Percentiles rank a stretch among this genome's conserved stretches.
phyloP scores from a whole-genome alignment of 1,284 basidiomycete genomes.

The Lentinus polychrous region DNA sequence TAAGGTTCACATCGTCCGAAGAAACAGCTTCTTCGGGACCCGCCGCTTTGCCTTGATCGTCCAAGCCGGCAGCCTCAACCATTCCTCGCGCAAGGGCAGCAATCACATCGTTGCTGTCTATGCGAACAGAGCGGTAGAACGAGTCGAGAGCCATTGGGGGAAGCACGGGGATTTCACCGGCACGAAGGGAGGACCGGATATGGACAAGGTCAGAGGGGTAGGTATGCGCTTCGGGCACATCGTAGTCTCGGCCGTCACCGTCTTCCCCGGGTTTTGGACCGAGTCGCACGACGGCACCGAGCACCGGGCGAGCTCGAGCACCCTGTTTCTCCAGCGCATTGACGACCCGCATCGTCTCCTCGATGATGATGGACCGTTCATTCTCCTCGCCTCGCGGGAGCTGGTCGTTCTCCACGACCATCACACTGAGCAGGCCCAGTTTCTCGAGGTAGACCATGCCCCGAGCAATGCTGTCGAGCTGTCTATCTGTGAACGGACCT shows the following conservation, averaged over 20 bases:
- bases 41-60: constrained; percentile 20
- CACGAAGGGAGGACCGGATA: constrained; percentile 81
- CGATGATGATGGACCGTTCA: constrained; percentile 53
- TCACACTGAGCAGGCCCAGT: constrained; percentile 90
- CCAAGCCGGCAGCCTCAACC: constrained; percentile 54
- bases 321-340: constrained; percentile 80
- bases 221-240: constrained; percentile 68
- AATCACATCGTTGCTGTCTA: constrained; percentile 89
- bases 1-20: constrained; percentile 55
- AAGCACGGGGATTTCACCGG: constrained; percentile 94
- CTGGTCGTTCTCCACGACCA: constrained; percentile 89
- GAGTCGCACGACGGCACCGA: constrained; percentile 80
- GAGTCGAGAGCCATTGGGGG: constrained; percentile 93
- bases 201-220: constrained; percentile 71
- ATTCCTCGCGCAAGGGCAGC: constrained; percentile 86
- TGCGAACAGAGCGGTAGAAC: constrained; percentile 78
- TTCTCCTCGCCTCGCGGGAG: constrained; percentile 61
- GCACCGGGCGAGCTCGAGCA: constrained; percentile 80
- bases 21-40: constrained; percentile 20
- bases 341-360: constrained; percentile 83
- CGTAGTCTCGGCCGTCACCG: constrained; percentile 23
- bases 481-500: constrained; percentile 93
- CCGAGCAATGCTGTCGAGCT: constrained; percentile 89
- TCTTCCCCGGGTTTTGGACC: constrained; percentile 63
- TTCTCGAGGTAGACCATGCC: constrained; percentile 95